Evolutionary conservation across 495 filamentous ascomycete genomes (phyloP).

Genomic region (Hypoxylon cercidicola): DNA sequence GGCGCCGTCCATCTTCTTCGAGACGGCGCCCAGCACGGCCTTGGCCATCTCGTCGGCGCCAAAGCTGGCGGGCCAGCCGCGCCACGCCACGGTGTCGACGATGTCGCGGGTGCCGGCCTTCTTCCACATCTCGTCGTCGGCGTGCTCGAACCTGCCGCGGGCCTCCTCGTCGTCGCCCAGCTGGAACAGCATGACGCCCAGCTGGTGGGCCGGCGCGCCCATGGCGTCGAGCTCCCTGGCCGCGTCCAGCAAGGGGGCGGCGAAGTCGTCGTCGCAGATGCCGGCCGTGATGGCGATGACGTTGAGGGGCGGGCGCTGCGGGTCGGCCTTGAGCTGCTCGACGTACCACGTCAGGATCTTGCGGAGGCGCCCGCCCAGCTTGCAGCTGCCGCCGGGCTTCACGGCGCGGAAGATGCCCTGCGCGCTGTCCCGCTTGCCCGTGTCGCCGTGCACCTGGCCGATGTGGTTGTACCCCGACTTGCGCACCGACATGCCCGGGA

Average conservation of each 20-base stretch:
- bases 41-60: constrained; percentile 38
- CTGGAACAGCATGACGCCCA: constrained; percentile 39
- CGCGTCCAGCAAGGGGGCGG: constrained; percentile 19
- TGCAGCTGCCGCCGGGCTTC: constrained; percentile 36
- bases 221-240: constrained; percentile 32
- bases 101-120: constrained; percentile 31
- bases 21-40: constrained; percentile 36
- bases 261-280: constrained; percentile 31
- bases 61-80: constrained; percentile 35
- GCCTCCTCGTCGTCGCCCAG: constrained; percentile 37
- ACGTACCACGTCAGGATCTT: constrained; percentile 36
- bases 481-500: constrained; percentile 37
- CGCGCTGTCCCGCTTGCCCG: constrained; percentile 32
- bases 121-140: constrained; percentile 36
- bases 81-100: constrained; percentile 37
- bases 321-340: constrained; percentile 36
- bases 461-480: constrained; percentile 41
- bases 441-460: constrained; percentile 34
- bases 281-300: constrained; percentile 38
- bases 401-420: constrained; percentile 34
- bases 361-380: constrained; percentile 25
- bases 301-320: constrained; percentile 35
- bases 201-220: constrained; percentile 28
- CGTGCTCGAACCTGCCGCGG: constrained; percentile 34
- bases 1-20: constrained; percentile 39